phyloP scores from a whole-genome alignment of 2,329 filamentous ascomycete genomes.

The Corniculantispora saksenae region DNA sequence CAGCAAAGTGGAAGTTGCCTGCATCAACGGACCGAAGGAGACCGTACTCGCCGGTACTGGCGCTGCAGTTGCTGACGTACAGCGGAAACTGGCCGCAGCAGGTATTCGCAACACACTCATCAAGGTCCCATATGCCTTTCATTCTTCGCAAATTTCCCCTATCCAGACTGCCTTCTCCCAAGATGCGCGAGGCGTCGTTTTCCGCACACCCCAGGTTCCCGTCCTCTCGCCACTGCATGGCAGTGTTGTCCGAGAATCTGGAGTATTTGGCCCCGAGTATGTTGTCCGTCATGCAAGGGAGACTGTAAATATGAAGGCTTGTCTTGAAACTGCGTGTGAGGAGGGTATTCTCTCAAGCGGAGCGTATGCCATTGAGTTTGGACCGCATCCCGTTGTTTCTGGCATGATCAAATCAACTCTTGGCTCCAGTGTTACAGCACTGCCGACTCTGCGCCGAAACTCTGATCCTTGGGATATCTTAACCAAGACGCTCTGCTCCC shows the following conservation, averaged over 20 bases:
- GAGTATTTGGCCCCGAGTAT: too few species aligned
- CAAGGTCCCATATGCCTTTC: constrained; percentile 2
- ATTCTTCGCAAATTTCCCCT: neutral
- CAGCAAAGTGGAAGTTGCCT: constrained; percentile 33
- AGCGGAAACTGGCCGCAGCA: neutral
- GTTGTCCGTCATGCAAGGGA: too few species aligned
- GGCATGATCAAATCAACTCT: too few species aligned
- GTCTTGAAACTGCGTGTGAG: too few species aligned
- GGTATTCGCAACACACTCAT: neutral
- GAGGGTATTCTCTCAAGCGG: too few species aligned
- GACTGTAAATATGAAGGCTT: too few species aligned
- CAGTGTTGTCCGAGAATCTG: too few species aligned
- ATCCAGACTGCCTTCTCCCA: neutral
- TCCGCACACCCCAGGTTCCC: neutral
- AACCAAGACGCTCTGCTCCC: neutral
- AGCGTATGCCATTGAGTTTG: too few species aligned
- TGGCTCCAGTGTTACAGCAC: too few species aligned
- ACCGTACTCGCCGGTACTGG: constrained; percentile 7
- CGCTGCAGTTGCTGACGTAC: too few species aligned
- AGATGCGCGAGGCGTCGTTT: constrained; percentile 15
- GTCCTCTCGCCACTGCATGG: neutral
- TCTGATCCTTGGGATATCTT: neutral
- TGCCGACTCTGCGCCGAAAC: too few species aligned
- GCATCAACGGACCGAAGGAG: neutral
- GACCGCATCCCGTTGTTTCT: too few species aligned